Percentiles rank a stretch among this genome's conserved stretches.
Conservation (phyloP, 1,284 basidiomycete genomes). For the Fomitiporia mediterranea region DNA sequence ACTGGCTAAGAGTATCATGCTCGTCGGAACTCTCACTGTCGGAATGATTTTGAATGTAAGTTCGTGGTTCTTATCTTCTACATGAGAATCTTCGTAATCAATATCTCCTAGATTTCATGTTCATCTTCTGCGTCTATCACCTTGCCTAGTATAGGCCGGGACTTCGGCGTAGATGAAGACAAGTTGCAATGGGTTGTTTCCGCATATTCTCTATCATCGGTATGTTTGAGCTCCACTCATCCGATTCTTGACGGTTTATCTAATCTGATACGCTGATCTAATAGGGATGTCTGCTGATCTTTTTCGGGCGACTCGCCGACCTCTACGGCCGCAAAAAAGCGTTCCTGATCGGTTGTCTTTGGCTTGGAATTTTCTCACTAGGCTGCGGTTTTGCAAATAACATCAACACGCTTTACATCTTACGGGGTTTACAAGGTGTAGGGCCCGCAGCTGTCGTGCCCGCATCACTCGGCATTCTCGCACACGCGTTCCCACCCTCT, state of each 20-base stretch:
- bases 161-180: slow-evolving; percentile 44
- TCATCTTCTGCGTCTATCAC: slow-evolving; percentile 48
- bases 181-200: slow-evolving; percentile 63
- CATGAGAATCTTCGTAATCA: slow-evolving; percentile 10
- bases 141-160: slow-evolving; percentile 55
- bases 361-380: slow-evolving; percentile 45
- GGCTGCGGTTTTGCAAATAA: slow-evolving; percentile 47
- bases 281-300: slow-evolving; percentile 67
- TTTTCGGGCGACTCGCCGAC: slow-evolving; percentile 70
- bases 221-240: slow-evolving; percentile 29
- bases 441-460: slow-evolving; percentile 68
- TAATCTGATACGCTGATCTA: slow-evolving; percentile 19
- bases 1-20: slow-evolving; percentile 25
- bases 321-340: slow-evolving; percentile 62
- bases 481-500: slow-evolving; percentile 67
- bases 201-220: slow-evolving; percentile 34
- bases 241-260: slow-evolving; percentile 28
- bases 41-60: slow-evolving; percentile 53
- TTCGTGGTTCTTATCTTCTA: slow-evolving; percentile 17
- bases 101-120: slow-evolving; percentile 27
- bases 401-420: slow-evolving; percentile 49
- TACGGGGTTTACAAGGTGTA: slow-evolving; percentile 67
- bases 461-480: slow-evolving; percentile 74
- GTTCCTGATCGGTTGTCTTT: slow-evolving; percentile 51
- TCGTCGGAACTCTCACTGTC: slow-evolving; percentile 47